Evolutionary conservation across 2,329 filamentous ascomycete genomes (phyloP), one percentile per base, ranked within the genome.

Genomic region (Fusarium sambucinum): DNA sequence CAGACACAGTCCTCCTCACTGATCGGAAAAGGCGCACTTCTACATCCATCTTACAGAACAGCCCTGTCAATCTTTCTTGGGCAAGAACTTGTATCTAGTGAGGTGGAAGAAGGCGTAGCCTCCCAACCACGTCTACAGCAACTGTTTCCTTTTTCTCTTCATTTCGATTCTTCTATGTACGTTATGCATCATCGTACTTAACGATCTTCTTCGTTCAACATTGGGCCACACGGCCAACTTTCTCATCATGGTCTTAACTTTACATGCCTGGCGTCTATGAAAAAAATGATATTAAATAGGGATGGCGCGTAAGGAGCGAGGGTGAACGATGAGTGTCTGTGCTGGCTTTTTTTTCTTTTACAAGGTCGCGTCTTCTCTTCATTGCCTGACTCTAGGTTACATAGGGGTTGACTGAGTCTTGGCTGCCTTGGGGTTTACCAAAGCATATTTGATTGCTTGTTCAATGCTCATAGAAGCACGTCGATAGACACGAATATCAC

Each of bases 81-180:
- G 60, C 45, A 56, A 50, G 58, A 46, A 58, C 54, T 61, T 38
- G 61, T 50, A 63, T 53, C 58, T 51, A 55, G 52, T 63, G 57
- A 55, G 53, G 58, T 60, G 69, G 56, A 45, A 61, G 33, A 47
- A 42, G 59, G 51, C 40, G 56, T 62, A 56, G 56, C 63, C 56
- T 53, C 50, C 48, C 62, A 55, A 54, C 54, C 53, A 65, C 58
- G 58, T 67, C 64, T 59, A 58, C 70, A 61, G 55, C 56, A 61
- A 55, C 48, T 48, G 62, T 60, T 70, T 63, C 35, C 51, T 59
- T 66, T 68, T 56, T 66, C 59, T 70, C 44, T 68, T 64, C 67
- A 71, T 73, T 78, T 77, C 73, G 64, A 73, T 79, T 78, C 74
- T 51, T 77, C 69, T 62, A 68, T 79, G 77, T 78, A 80, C 71